A percentile compares a stretch with the other conserved stretches of the same genome.
These are phyloP conservation scores for Beauveria medogensis DNA, from an alignment of 2,329 filamentous ascomycete genomes.

Conservation along the genomic window DNA sequence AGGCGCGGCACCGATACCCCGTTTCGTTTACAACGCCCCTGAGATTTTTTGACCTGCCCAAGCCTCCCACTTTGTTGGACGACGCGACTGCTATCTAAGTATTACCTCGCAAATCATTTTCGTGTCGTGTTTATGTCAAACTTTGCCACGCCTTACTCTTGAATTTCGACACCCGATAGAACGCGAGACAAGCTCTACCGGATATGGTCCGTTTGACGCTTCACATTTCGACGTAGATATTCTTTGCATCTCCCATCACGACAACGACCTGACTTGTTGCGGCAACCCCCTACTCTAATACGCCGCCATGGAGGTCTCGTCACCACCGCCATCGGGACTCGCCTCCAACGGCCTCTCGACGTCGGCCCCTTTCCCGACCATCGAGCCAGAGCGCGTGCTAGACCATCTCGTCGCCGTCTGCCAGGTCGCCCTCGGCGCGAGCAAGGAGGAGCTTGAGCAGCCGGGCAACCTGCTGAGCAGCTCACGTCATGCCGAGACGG, in stretches of 20 bases:
- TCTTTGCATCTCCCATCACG: background rate
- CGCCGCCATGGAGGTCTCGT: conserved; percentile 45
- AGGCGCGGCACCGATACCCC: conserved; percentile 9
- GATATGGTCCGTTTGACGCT: conserved; percentile 9
- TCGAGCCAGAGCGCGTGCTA: conserved; percentile 63
- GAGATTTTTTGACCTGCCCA: conserved; percentile 3
- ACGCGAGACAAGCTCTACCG: background rate
- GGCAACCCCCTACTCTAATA: background rate
- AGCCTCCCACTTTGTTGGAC: conserved; percentile 1
- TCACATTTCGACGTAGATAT: background rate
- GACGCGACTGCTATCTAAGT: background rate
- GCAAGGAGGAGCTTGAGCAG: conserved; percentile 68
- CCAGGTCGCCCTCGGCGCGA: conserved; percentile 65
- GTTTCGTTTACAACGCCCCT: conserved; percentile 9
- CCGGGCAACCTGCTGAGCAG: conserved; percentile 76
- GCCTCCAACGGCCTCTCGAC: conserved; percentile 38
- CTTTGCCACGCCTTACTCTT: background rate
- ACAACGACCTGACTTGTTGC: background rate
- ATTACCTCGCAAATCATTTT: background rate
- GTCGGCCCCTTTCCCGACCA: conserved; percentile 39
- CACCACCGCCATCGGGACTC: conserved; percentile 34
- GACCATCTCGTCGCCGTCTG: conserved; percentile 66
- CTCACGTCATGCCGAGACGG: conserved; percentile 64
- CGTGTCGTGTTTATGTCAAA: background rate
- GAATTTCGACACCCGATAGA: background rate